Base-by-base conservation (phyloP, 176 grass and related monocot species). In the Eleusine coracana region DNA sequence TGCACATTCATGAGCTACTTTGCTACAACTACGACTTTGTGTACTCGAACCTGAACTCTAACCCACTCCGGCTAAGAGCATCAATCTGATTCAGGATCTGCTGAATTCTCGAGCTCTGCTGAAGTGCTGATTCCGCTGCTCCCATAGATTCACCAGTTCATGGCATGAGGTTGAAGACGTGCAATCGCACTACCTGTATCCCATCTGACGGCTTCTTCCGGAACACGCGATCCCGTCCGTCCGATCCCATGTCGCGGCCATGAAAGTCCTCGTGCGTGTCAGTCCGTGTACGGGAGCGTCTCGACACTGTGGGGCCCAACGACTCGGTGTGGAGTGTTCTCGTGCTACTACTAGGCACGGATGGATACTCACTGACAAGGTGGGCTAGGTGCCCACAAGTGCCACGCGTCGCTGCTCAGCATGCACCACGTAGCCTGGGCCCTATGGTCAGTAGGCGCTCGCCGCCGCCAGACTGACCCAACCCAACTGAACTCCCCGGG, bases 141-240 rank as follows among this genome's bases (percentile, higher is more conserved):
- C 25, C 25, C 25, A 25, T 25, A 25, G 25, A 0, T 34, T 34
- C 31, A 34, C 31, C 31, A 2, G 31, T 34, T 34, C 31, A 34
- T 34, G 31, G 31, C 31, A 34, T 34, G 31, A 34, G 31, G 1
- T 34, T 1, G 11, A 46, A 46, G 44, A 10, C 44, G 44, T 46
- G 44, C 1, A 46, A 11, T 46, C 9, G 10, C 2, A 46, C 44
- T 46, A 10, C 8, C 1, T 46, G 44, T 46, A 46, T 50, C 12
- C 48, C 48, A 13, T 50, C 48, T 50, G 13, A 13, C 48, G 29
- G 2, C 58, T 64, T 79, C 76, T 50, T 21, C 29, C 13, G 76
- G 61, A 75, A 17, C 61, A 66, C 61, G 17, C 27, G 42, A 79
- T 78, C 76, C 25, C 27, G 25, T 66, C 76, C 73, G 73, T 75